Conservation (phyloP, 1,284 basidiomycete species). For the Trichosporon inkin region DNA sequence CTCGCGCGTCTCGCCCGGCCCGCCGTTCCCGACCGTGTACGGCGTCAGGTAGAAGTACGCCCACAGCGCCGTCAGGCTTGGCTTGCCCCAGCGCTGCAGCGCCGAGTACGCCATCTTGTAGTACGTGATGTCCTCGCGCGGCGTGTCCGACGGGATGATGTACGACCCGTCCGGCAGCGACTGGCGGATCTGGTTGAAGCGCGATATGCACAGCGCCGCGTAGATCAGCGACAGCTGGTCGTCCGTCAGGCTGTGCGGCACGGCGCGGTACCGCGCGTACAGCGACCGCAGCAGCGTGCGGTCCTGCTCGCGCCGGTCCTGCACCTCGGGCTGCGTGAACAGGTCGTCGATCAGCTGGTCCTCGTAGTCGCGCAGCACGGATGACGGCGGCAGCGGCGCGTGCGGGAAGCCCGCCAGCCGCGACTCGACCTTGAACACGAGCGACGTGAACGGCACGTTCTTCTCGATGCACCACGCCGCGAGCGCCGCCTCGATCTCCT, state of each 20-base stretch:
- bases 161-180: neutral
- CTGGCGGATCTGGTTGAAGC: slow-evolving; percentile 19
- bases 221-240: slow-evolving; percentile 27
- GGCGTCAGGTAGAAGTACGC: slow-evolving; percentile 28
- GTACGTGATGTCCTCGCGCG: slow-evolving; percentile 32
- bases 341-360: slow-evolving; percentile 24
- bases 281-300: slow-evolving; percentile 14
- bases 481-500: slow-evolving; percentile 18
- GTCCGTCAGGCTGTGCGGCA: slow-evolving; percentile 24
- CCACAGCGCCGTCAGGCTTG: slow-evolving; percentile 27
- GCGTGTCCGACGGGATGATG: neutral
- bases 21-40: slow-evolving; percentile 24
- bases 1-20: slow-evolving; percentile 23
- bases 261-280: slow-evolving; percentile 25
- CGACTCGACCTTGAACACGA: slow-evolving; percentile 21
- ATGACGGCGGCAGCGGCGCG: slow-evolving; percentile 16
- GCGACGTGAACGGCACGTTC: slow-evolving; percentile 11
- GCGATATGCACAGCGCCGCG: slow-evolving; percentile 23
- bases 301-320: slow-evolving; percentile 5
- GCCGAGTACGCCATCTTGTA: slow-evolving; percentile 26
- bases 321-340: slow-evolving; percentile 9
- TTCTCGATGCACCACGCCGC: slow-evolving; percentile 16
- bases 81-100: slow-evolving; percentile 24
- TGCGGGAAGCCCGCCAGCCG: slow-evolving; percentile 13
- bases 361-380: slow-evolving; percentile 17